Base-by-base conservation (phyloP, 306 rosid genomes). In the Vicia faba region DNA sequence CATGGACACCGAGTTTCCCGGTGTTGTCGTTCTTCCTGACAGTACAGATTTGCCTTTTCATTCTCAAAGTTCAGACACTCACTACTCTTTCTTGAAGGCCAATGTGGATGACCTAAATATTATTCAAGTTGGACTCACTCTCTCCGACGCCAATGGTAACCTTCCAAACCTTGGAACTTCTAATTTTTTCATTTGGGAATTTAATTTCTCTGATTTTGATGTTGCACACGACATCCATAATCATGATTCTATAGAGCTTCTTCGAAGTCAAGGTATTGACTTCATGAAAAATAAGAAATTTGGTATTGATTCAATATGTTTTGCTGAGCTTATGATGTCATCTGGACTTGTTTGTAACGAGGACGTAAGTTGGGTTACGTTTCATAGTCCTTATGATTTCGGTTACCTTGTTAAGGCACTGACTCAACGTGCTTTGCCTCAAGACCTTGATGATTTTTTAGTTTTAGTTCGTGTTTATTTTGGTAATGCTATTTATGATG, bases 1-100 rank as follows among this genome's bases (percentile, higher is more conserved):
- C 15, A 88, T 88, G 92, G 96, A 88, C 14, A 88, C 96, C 0
- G 96, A 89, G 64, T 89, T 89, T 9, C 92, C 92, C 0, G 96
- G 96, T 41, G 69, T 86, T 5, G 84, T 84, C 0, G 18, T 74
- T 68, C 83, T 78, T 9, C 72, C 73, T 8, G 79, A 61, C 8
- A 4, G 75, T 3, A 64, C 23, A 4, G 20, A 18, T n/a, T 0
- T 77, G 0, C 5, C 14, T 2, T 14, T 15, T 31, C 29, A 10
- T 8, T 28, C 16, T 28, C 75, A 64, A 4, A 64, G 50, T 1
- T 40, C 80, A 9, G 44, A 29, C 13, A 29, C 62, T 0, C 77
- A 84, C 41, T 89, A 86, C 41, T n/a, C 48, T 5, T 67, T 82
- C 4, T 78, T 89, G 15, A 89, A 86, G 55, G 86, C 85, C 7